Evolutionary conservation across 2,329 filamentous ascomycete genomes (phyloP).

Genomic region (Colletotrichum melonis): DNA sequence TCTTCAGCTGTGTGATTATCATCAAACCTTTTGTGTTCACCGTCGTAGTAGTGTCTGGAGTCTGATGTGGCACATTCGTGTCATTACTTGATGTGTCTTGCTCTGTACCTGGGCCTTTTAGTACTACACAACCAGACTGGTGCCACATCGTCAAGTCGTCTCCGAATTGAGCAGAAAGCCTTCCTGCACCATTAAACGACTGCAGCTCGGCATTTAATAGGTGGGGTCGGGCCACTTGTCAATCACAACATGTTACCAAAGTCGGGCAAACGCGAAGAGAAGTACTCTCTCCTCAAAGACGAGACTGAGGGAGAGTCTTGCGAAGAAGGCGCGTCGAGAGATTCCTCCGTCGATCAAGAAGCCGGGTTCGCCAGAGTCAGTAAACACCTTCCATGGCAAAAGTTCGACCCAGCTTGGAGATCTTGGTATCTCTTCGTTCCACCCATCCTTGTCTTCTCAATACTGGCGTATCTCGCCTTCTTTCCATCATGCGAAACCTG

Average conservation of each 20-base stretch:
- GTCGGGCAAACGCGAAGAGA: constrained; percentile 1
- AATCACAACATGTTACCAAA: not conserved
- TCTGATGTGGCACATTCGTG: too few relatives aligned
- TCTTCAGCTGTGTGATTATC: not conserved
- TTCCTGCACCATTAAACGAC: too few relatives aligned
- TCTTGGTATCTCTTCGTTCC: constrained; percentile 21
- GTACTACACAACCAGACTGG: too few relatives aligned
- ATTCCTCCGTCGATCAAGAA: constrained; percentile 6
- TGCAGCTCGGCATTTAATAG: too few relatives aligned
- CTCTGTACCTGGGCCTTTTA: too few relatives aligned
- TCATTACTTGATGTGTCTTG: too few relatives aligned
- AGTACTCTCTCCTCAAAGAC: constrained; percentile 14
- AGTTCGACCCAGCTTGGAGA: constrained; percentile 25
- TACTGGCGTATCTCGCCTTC: constrained; percentile 13
- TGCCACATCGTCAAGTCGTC: too few relatives aligned
- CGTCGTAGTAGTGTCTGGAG: too few relatives aligned
- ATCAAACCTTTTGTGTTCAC: not conserved
- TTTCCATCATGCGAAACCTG: constrained; percentile 22
- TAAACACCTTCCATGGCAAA: not conserved
- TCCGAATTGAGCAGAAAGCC: too few relatives aligned
- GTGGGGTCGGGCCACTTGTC: not conserved
- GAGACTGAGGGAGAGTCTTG: constrained; percentile 1
- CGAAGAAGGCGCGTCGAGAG: not conserved
- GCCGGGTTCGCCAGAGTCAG: not conserved
- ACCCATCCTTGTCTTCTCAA: not conserved